Base-by-base conservation (phyloP, 768 basidiomycete species). In the Suillus placidus region DNA sequence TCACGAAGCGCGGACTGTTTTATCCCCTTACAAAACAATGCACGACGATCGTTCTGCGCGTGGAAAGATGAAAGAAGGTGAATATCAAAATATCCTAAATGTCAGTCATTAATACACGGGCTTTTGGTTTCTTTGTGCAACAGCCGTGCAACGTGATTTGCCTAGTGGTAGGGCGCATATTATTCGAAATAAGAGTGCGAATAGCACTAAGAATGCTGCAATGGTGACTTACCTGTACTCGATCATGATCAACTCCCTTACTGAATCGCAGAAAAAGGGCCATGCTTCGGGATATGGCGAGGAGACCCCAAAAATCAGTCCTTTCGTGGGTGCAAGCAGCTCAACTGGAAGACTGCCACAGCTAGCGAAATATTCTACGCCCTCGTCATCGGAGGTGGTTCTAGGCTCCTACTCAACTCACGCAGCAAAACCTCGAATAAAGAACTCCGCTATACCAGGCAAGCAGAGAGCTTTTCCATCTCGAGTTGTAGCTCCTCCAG, bases 1-100 rank as follows among this genome's bases (percentile, higher is more conserved):
- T 57, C 64, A 65, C 9, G 40, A 52, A 32, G 54, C 68, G 8
- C 67, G 61, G 62, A 12, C 34, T n/a, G 52, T 54, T 54, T 20
- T 34, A 10, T 26, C 38, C 35, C 8, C 35, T 38, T 9, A 37
- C 26, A 37, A 40, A 58, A 6, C 10, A 10, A 20, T 30, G 12
- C 40, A 42, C 18, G 10, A 42, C 18, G 40, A 42, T 42, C 26
- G 3, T 30, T 7, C 18, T 13, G 40, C 42, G 6, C 18, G 20
- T 20, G 12, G 6, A 60, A 30, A 42, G 10, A 20, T 10, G 26
- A 20, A 10, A 32, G 18, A 42, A 60, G 58, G 58, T 60, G 58
- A 60, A 30, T 42, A 42, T 32, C 26, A 26, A 42, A 30, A 20
- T 12, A 6, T 42, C 40, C 2, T 30, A 16, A 40, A 12, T 30